These are phyloP conservation scores for Leccinum cinnamomeum DNA, from an alignment of 1,284 basidiomycete genomes.

Conservation along the genomic window DNA sequence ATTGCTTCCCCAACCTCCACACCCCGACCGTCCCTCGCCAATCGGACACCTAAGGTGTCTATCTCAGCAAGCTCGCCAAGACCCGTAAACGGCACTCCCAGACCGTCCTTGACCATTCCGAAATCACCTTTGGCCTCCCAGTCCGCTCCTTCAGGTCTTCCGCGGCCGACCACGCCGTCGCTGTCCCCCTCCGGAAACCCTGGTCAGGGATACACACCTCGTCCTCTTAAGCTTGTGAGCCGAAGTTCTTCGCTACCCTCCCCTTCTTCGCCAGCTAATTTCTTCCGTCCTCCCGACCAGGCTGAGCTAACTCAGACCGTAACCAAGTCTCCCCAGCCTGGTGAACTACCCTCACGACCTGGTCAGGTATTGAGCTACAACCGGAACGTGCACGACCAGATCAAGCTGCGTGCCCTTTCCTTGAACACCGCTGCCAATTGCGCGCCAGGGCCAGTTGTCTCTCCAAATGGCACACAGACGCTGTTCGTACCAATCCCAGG, in stretches of 20 bases:
- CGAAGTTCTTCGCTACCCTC: conserved; percentile 16
- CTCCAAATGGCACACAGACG: conserved; percentile 26
- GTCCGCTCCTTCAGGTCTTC: conserved; percentile 21
- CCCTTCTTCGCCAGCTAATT: conserved; percentile 17
- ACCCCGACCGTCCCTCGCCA: conserved; percentile 17
- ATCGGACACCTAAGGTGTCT: conserved; percentile 13
- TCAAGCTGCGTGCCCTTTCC: conserved; percentile 29
- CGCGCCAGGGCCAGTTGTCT: conserved; percentile 6
- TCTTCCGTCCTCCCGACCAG: conserved; percentile 7
- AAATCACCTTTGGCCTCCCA: conserved; percentile 20
- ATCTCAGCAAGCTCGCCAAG: conserved; percentile 17
- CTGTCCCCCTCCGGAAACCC: conserved; percentile 2
- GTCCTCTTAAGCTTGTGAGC: conserved; percentile 27
- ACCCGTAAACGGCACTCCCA: conserved; percentile 18
- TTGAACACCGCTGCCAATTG: conserved; percentile 14
- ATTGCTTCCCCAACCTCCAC: conserved; percentile 12
- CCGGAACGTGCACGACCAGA: conserved; percentile 42
- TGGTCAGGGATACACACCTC: conserved; percentile 21
- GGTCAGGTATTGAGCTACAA: conserved; percentile 39
- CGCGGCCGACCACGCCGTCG: conserved; percentile 24
- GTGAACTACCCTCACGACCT: conserved; percentile 33
- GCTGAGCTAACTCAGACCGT: conserved; percentile 14
- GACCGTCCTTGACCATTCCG: conserved; percentile 32
- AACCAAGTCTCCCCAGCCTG: conserved; percentile 30
- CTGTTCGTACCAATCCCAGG: conserved; percentile 34